Evolutionary conservation across 2,329 filamentous ascomycete genomes (phyloP), one percentile per base, ranked within the genome.

Genomic region (Botrytis hyacinthi): DNA sequence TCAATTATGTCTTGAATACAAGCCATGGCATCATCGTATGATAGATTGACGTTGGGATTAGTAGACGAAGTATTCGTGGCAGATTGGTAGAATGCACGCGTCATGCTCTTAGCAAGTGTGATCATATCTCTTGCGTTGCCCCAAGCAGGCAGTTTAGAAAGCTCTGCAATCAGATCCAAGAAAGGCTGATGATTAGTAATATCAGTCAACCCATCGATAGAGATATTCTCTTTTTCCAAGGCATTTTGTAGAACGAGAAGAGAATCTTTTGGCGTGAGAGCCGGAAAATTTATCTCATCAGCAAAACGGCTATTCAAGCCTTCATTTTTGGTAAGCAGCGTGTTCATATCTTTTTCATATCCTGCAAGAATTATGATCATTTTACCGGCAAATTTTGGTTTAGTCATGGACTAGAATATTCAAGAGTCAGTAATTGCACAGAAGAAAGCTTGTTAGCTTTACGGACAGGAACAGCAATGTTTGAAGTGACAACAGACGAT

Each of bases 351-450:
- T 0, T 82, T 78, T 44, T 88, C 85, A 74, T 90, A 90, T 0
- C 88, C 87, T 1, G 88, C 88, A 7, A 90, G 82, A 60, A 90
- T 88, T 51, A 86, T 82, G n/a, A 89, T 80, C 4, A 90, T 77
- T 76, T 87, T 89, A 40, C 83, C 77, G 0, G 80, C 79, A 76
- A 84, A 89, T 68, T 82, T 84, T 0, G 84, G 83, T 62, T 87
- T 76, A 80, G 86, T 76, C 79, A 85, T 51, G 81, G 82, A 69
- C 66, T 69, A 57, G 18, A 57, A 26, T 8, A 46, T 22, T 8
- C 7, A 5, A 4, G 6, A 40, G 26, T 67, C 12, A 67, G 44
- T 18, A 1, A 20, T 20, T 8, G 16, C 16, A 32, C 16, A 20
- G 16, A 59, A 59, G 8, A 3, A 32, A 59, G 54, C 16, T 22